These are phyloP conservation scores for Lophium mytilinum DNA, from an alignment of 495 filamentous ascomycete genomes.

Conservation along the genomic window DNA sequence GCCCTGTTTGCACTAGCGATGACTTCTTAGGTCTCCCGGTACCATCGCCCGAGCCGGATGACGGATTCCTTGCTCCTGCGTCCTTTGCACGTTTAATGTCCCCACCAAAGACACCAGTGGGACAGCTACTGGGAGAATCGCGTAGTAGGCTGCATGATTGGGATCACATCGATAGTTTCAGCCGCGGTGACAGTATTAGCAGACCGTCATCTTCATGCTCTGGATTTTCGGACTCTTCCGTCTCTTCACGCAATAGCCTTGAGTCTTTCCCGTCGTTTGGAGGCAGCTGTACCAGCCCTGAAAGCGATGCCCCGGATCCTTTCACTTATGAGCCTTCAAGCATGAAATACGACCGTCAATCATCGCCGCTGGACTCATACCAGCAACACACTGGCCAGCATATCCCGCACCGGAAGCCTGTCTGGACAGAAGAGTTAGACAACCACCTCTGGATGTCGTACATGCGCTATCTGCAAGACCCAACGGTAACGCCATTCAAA, in stretches of 20 bases:
- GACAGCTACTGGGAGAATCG: slow-evolving; percentile 37
- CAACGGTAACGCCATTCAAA: slow-evolving; percentile 88
- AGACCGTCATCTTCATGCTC: slow-evolving; percentile 55
- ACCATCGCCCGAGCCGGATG: slow-evolving; percentile 15
- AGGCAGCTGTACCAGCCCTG: slow-evolving; percentile 61
- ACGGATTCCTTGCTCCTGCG: slow-evolving; percentile 43
- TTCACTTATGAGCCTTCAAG: slow-evolving; percentile 42
- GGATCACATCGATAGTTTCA: slow-evolving; percentile 17
- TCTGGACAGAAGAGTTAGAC: slow-evolving; percentile 86
- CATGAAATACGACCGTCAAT: slow-evolving; percentile 28
- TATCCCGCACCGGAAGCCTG: slow-evolving; percentile 26
- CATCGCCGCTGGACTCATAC: slow-evolving; percentile 20
- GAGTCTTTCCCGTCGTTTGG: slow-evolving; percentile 56
- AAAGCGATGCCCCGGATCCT: slow-evolving; percentile 51
- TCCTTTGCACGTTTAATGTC: slow-evolving; percentile 41
- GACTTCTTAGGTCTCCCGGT: slow-evolving; percentile 19
- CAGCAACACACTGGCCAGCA: slow-evolving; percentile 21
- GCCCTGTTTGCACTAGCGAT: slow-evolving; percentile 33
- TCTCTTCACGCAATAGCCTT: slow-evolving; percentile 57
- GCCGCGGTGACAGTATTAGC: slow-evolving; percentile 33
- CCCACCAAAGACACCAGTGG: slow-evolving; percentile 54
- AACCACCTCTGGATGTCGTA: slow-evolving; percentile 91
- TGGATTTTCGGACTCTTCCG: slow-evolving; percentile 58
- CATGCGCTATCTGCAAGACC: slow-evolving; percentile 77
- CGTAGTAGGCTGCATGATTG: slow-evolving; percentile 17